Evolutionary conservation across 148 eudicot genomes (phyloP), one percentile per base, ranked within the genome.

Genomic region (Polygonum aviculare): DNA sequence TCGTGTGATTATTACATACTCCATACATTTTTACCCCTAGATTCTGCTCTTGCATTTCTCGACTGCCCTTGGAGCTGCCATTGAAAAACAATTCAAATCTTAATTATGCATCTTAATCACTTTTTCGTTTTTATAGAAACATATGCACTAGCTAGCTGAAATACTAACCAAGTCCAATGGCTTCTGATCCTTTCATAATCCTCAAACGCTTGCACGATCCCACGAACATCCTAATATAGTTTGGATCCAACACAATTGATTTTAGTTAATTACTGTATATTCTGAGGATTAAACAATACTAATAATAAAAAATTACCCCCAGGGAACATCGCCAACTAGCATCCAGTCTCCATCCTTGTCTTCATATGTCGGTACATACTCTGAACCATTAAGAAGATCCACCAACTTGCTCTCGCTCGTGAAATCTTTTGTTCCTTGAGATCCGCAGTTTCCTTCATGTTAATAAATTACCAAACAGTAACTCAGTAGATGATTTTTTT

Each of bases 161-260:
- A 14, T 51, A 75, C 86, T 12, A 18, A 88, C 91, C 87, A 74
- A 86, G 83, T 60, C 89, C 91, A 78, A 88, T 86, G 62, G 91
- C 89, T 78, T 88, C 91, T 1, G 91, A 86, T 31, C 89, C 84
- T 76, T 88, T 88, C 91, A 88, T 88, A 77, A 88, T 86, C 36
- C 87, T 85, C 49, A 88, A 85, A 72, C 91, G 87, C 76, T 84
- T 88, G 88, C 91, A 88, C 52, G 91, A 84, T 9, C 81, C 81
- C 5, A 84, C 85, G 63, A 88, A 88, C 86, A 88, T 86, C 77
- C 91, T 88, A 81, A 77, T 22, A 5, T 41, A 41, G 8, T 5
- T 41, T 41, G 45, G n/a, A 31, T 14, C 0, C 22, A 52, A 36
- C 5, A 7, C 26, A 45, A 52, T 72, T 22, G 16, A 76, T 40